phyloP scores from a whole-genome alignment of 441 rosid genomes.

The Bocquillonia castaneifolia region DNA sequence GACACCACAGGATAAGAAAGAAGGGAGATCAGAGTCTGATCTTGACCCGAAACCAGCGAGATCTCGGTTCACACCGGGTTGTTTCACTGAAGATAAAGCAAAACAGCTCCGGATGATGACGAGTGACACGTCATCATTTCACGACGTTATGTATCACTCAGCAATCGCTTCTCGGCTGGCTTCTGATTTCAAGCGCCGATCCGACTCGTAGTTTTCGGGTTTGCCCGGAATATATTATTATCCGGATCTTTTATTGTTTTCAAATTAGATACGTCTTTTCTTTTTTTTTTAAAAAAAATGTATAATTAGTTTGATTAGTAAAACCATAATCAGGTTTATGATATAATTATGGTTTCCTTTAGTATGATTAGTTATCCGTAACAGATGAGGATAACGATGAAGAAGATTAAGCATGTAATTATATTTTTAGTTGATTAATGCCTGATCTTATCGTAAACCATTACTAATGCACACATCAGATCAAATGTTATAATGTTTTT shows the following conservation, averaged over 20 bases:
- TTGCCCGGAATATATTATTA: not conserved
- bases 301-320: too few species aligned
- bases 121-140: constrained; percentile 40
- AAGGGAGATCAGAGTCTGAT: constrained; percentile 18
- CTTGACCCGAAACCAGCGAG: constrained; percentile 15
- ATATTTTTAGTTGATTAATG: not conserved
- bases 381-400: too few species aligned
- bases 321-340: not conserved
- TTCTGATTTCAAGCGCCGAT: constrained; percentile 41
- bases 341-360: too few species aligned
- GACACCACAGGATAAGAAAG: too few species aligned
- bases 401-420: not conserved
- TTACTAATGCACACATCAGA: too few species aligned
- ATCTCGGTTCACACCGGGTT: constrained; percentile 42
- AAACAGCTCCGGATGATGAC: constrained; percentile 64
- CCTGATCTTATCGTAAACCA: too few species aligned
- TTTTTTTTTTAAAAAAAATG: too few species aligned
- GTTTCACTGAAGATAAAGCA: constrained; percentile 74
- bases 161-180: constrained; percentile 76
- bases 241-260: too few species aligned
- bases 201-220: constrained; percentile 24
- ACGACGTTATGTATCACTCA: constrained; percentile 75
- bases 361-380: too few species aligned
- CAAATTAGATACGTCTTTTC: too few species aligned
- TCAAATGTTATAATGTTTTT: not conserved